These are phyloP conservation scores for Oryza nivara DNA, from an alignment of 176 grass and related monocot species.

Conservation along the genomic window DNA sequence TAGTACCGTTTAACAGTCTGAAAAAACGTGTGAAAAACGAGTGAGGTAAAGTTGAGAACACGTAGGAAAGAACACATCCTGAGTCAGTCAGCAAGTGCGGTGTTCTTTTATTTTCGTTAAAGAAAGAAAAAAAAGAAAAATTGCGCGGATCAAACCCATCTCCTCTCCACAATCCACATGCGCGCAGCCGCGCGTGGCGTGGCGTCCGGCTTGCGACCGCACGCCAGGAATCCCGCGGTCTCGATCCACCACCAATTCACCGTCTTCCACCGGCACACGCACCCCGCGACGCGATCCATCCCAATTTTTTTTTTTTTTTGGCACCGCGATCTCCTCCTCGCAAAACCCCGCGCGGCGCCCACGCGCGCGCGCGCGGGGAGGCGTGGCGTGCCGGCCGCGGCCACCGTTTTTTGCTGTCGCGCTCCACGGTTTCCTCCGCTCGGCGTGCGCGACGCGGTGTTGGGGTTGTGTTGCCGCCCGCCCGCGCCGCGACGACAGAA, in stretches of 20 bases:
- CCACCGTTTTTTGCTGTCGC: background rate
- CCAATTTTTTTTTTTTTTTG: too few species aligned
- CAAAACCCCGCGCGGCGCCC: too few species aligned
- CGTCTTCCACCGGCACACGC: too few species aligned
- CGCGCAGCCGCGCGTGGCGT: background rate
- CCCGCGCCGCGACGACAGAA: background rate
- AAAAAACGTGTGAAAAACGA: too few species aligned
- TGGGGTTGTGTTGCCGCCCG: background rate
- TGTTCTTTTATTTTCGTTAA: too few species aligned
- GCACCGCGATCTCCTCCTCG: background rate
- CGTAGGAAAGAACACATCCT: too few species aligned
- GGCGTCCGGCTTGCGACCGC: background rate
- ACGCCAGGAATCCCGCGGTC: background rate
- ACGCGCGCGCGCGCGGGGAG: too few species aligned
- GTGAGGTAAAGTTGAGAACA: too few species aligned
- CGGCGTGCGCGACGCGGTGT: slow-evolving; percentile 9
- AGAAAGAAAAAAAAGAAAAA: too few species aligned
- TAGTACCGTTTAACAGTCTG: too few species aligned
- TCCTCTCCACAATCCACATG: background rate
- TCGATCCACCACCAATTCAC: background rate
- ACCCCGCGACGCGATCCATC: too few species aligned
- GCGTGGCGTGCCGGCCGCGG: too few species aligned
- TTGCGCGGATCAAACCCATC: background rate
- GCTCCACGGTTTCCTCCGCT: background rate
- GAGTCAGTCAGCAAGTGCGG: background rate